Evolutionary conservation across 108 stramenopile species (phyloP).

Genomic region (Discostella stelligeroides): DNA sequence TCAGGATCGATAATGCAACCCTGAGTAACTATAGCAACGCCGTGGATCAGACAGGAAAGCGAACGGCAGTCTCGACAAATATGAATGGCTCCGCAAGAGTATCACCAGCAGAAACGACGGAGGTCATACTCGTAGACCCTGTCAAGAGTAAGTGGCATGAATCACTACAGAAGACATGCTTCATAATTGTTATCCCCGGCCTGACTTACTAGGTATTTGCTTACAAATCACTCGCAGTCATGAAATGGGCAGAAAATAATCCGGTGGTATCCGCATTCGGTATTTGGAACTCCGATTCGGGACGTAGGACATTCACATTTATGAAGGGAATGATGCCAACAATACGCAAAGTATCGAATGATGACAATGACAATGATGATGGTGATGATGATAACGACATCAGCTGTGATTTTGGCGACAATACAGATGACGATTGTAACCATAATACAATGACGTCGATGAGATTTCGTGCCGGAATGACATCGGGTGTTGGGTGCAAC

Average conservation of each 20-base stretch:
- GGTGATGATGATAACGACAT: background rate
- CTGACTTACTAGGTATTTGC: too few species aligned
- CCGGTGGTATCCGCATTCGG: conserved; percentile 67
- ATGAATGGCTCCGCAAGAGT: background rate
- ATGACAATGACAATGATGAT: conserved; percentile 2
- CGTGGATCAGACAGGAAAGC: background rate
- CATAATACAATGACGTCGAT: too few species aligned
- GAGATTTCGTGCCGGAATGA: too few species aligned
- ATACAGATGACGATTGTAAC: background rate
- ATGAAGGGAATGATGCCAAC: conserved; percentile 7
- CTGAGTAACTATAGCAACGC: background rate
- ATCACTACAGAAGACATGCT: background rate
- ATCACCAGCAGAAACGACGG: conserved; percentile 4
- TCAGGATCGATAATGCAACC: background rate
- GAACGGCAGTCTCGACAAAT: background rate
- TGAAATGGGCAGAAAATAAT: conserved; percentile 78
- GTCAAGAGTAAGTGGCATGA: conserved; percentile 27
- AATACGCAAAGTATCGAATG: background rate
- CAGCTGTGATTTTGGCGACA: background rate
- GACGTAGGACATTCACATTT: conserved; percentile 15
- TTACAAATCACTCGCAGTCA: too few species aligned
- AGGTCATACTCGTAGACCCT: conserved; percentile 18
- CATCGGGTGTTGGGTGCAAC: background rate
- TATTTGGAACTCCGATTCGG: conserved; percentile 40
- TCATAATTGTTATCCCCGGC: too few species aligned